Base-by-base conservation (phyloP, 495 filamentous ascomycete species). In the Usnea hakonensis region DNA sequence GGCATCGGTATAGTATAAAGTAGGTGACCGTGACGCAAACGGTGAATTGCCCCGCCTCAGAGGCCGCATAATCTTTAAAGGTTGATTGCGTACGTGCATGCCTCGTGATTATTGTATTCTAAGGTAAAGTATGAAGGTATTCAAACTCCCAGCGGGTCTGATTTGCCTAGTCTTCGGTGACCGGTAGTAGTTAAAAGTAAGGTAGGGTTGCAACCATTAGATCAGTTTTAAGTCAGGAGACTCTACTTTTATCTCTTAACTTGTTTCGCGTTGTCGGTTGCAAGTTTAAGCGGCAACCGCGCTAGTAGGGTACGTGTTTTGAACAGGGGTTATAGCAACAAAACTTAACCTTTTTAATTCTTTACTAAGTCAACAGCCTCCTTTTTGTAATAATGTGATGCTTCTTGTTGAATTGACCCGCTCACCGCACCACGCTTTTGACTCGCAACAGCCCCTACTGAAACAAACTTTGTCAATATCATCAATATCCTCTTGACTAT, bases 271-370 rank as follows among this genome's bases (percentile, higher is more conserved):
- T 52, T 9, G 48, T 32, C 48, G 48, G 28, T 32, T 52, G 48
- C 48, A 52, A 52, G 2, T 32, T 52, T 52, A 52, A 52, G 48
- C 48, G 48, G 48, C 48, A 52, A 52, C 26, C 14, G 48, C 48
- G 48, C 48, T 52, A 52, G 48, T 52, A 52, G 28, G 48, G 48
- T 52, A 30, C 48, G 48, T 52, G 48, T 52, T 52, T 32, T 32
- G 48, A 4, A 52, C 48, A 52, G 48, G 48, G 48, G 48, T 9
- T n/a, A n/a, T n/a, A n/a, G n/a, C n/a, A n/a, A n/a, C n/a, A n/a
- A n/a, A n/a, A n/a, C n/a, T n/a, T n/a, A n/a, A n/a, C n/a, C n/a
- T n/a, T n/a, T n/a, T n/a, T n/a, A n/a, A n/a, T n/a, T n/a, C n/a
- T n/a, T n/a, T n/a, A n/a, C n/a, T n/a, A n/a, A n/a, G n/a, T n/a